Percentiles rank a stretch among this genome's conserved stretches.
Evolutionary conservation across 179 eudicot species (phyloP).

Genomic region (Camellia oleifera): DNA sequence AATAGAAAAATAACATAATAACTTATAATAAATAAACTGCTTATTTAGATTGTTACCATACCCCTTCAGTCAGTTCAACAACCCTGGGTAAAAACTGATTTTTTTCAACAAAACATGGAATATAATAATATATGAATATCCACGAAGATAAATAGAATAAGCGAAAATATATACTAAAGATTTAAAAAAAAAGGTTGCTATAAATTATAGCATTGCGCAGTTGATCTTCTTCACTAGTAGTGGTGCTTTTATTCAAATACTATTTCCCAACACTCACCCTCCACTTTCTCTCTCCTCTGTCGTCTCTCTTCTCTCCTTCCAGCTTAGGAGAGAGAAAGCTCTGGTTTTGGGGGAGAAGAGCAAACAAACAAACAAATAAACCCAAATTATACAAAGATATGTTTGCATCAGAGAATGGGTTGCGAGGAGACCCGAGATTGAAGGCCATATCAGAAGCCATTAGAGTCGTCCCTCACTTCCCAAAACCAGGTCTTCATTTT

Average conservation of each 20-base stretch:
- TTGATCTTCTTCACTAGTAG: background rate
- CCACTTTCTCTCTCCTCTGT: background rate
- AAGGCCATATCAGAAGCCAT: slow-evolving; percentile 80
- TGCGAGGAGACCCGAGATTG: slow-evolving; percentile 82
- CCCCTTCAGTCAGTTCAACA: too few relatives aligned
- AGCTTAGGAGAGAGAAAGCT: slow-evolving; percentile 16
- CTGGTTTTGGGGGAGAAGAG: background rate
- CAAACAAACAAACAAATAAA: background rate
- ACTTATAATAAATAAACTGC: too few relatives aligned
- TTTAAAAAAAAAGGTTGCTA: background rate
- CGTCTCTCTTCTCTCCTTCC: background rate
- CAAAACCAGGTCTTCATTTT: slow-evolving; percentile 59
- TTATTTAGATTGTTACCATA: too few relatives aligned
- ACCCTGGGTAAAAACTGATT: too few relatives aligned
- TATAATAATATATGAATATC: too few relatives aligned
- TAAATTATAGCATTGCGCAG: slow-evolving; percentile 2
- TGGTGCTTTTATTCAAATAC: background rate
- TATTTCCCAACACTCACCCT: background rate
- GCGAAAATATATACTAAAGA: too few relatives aligned
- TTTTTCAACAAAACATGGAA: too few relatives aligned
- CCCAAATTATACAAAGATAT: slow-evolving; percentile 21
- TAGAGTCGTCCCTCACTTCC: slow-evolving; percentile 81
- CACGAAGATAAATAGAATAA: too few relatives aligned
- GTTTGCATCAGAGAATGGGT: slow-evolving; percentile 90
- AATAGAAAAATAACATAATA: too few relatives aligned